These are phyloP conservation scores for Fistulinella prunicolor DNA, from an alignment of 768 basidiomycete species.

Conservation along the genomic window DNA sequence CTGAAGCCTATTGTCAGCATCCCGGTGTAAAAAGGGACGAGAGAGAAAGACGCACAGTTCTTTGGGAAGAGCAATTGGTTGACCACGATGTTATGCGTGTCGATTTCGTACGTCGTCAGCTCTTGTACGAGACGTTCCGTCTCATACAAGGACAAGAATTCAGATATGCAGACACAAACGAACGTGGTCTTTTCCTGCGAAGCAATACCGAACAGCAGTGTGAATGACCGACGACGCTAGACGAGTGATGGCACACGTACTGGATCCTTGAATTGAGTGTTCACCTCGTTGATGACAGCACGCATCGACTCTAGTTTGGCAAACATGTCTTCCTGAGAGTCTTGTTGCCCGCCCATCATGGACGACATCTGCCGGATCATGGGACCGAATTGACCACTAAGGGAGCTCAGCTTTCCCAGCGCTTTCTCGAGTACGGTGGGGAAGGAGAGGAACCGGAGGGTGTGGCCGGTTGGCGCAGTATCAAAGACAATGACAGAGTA, in stretches of 20 bases:
- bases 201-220: background rate
- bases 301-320: constrained; percentile 97
- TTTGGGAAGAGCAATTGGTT: constrained; percentile 97
- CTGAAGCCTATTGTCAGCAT: constrained; percentile 39
- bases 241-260: constrained; percentile 43
- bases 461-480: constrained; percentile 98
- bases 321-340: constrained; percentile 97
- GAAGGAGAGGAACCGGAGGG: constrained; percentile 97
- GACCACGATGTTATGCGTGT: constrained; percentile 98
- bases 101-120: constrained; percentile 89
- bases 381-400: constrained; percentile 94
- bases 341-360: constrained; percentile 92
- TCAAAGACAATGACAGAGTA: constrained; percentile 99
- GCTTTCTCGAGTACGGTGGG: constrained; percentile 97
- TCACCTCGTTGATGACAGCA: constrained; percentile 95
- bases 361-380: constrained; percentile 96
- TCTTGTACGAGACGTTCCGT: constrained; percentile 98
- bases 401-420: constrained; percentile 85
- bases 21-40: background rate
- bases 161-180: constrained; percentile 97
- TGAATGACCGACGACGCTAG: too few relatives aligned
- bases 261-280: constrained; percentile 98
- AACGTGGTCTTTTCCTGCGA: constrained; percentile 95
- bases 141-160: constrained; percentile 97
- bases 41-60: constrained; percentile 55